Evolutionary conservation across 495 filamentous ascomycete species (phyloP).

Genomic region (Daldinia concentrica): DNA sequence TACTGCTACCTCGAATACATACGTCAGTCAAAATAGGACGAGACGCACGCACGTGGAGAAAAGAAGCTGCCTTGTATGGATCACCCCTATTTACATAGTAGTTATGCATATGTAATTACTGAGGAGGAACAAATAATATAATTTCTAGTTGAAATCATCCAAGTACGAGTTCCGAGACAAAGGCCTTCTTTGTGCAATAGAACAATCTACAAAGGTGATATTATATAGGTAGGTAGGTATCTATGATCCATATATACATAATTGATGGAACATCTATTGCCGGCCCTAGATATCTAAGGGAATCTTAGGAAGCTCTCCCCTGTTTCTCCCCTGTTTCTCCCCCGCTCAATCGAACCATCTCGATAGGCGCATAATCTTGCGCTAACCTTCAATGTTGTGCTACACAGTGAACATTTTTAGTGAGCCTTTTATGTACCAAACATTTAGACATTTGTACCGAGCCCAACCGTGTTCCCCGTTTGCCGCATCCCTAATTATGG

Average conservation of each 20-base stretch:
- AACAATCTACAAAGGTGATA: background rate
- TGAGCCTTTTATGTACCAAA: background rate
- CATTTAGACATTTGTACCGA: conserved; percentile 2
- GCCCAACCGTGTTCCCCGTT: conserved; percentile 22
- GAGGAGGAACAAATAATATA: background rate
- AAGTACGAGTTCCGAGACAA: background rate
- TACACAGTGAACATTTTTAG: conserved; percentile 22
- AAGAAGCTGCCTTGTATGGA: conserved; percentile 27
- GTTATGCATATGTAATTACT: conserved; percentile 20
- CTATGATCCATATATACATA: conserved; percentile 1
- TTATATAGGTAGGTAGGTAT: too few species aligned
- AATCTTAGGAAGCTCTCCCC: background rate
- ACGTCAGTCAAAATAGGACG: conserved; percentile 15
- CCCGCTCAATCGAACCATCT: conserved; percentile 9
- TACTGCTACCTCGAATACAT: background rate
- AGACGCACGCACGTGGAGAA: conserved; percentile 37
- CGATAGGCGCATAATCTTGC: conserved; percentile 19
- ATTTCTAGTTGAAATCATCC: background rate
- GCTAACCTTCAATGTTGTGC: background rate
- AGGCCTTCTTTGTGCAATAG: background rate
- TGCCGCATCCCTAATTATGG: conserved; percentile 36
- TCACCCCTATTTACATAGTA: conserved; percentile 21
- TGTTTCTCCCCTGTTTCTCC: conserved; percentile 8
- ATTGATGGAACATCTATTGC: conserved; percentile 36
- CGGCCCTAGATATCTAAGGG: conserved; percentile 10